A percentile compares a stretch with the other conserved stretches of the same genome.
phyloP scores from a whole-genome alignment of 2,329 filamentous ascomycete genomes.

The Fusarium paranaense region DNA sequence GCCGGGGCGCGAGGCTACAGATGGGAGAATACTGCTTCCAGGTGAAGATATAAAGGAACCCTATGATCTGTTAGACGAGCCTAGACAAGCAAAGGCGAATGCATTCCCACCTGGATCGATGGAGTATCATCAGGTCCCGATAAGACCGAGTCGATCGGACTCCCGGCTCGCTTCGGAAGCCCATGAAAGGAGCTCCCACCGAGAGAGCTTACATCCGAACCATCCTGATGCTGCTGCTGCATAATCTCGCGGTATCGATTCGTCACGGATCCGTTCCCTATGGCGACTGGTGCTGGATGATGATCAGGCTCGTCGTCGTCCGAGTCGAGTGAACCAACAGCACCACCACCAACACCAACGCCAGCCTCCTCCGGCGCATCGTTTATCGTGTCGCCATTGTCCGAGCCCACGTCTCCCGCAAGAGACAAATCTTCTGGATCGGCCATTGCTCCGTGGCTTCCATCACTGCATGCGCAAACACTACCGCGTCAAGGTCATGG shows the following conservation, averaged over 20 bases:
- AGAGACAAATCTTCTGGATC: conserved; percentile 60
- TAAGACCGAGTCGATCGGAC: conserved; percentile 74
- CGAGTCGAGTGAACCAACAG: conserved; percentile 21
- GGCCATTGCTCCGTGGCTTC: conserved; percentile 59
- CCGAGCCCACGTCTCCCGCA: conserved; percentile 52
- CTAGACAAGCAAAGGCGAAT: not conserved
- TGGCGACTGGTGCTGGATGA: conserved; percentile 30
- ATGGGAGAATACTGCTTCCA: conserved; percentile 79
- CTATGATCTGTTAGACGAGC: conserved; percentile 54
- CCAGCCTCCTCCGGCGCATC: conserved; percentile 31
- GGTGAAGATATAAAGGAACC: conserved; percentile 73
- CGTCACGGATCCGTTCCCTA: conserved; percentile 46
- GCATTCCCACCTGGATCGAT: conserved; percentile 77
- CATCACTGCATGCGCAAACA: conserved; percentile 51
- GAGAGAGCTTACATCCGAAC: conserved; percentile 65
- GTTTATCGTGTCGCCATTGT: conserved; percentile 55
- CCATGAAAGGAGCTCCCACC: conserved; percentile 61
- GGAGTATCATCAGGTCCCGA: conserved; percentile 88
- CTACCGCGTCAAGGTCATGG: conserved; percentile 44
- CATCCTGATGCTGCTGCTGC: conserved; percentile 56
- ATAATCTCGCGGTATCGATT: conserved; percentile 60
- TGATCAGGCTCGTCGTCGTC: conserved; percentile 30
- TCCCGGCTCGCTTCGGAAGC: conserved; percentile 68
- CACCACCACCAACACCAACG: conserved; percentile 31
- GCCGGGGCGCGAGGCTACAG: conserved; percentile 74